These are phyloP conservation scores for Cladophialophora exuberans DNA, from an alignment of 2,329 filamentous ascomycete species.

Conservation along the genomic window DNA sequence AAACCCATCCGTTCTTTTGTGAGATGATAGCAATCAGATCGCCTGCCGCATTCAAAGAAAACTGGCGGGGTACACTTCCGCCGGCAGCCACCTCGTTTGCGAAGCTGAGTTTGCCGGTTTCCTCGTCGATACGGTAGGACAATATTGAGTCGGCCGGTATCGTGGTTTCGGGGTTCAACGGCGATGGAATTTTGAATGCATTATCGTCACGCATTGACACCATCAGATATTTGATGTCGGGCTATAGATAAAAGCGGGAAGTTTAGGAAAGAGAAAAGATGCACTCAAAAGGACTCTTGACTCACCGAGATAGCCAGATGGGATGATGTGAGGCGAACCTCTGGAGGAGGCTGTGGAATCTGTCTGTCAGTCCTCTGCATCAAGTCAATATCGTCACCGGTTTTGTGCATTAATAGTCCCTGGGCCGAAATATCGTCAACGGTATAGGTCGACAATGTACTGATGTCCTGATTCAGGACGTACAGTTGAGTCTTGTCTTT, in stretches of 20 bases:
- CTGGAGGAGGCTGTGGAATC: not conserved
- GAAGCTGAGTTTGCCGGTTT: not conserved
- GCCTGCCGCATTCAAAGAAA: not conserved
- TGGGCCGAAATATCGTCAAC: not conserved
- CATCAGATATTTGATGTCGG: not conserved
- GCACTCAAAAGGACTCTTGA: too few relatives aligned
- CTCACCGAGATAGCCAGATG: not conserved
- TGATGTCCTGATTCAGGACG: not conserved
- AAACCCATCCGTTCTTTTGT: slow-evolving; percentile 1
- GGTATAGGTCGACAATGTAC: not conserved
- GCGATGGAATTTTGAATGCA: not conserved
- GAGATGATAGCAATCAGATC: not conserved
- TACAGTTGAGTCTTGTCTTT: not conserved
- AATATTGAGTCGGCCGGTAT: not conserved
- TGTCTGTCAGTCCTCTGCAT: not conserved
- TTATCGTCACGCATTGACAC: not conserved
- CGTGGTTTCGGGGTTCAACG: not conserved
- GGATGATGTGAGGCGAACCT: not conserved
- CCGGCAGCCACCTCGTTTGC: not conserved
- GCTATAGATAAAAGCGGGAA: not conserved
- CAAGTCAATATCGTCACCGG: not conserved
- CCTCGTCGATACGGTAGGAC: not conserved
- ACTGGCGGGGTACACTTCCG: not conserved
- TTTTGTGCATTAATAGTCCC: not conserved
- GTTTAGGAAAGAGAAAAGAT: too few relatives aligned